These are phyloP conservation scores for Didymella keratinophila DNA, from an alignment of 2,329 filamentous ascomycete genomes.

Conservation along the genomic window DNA sequence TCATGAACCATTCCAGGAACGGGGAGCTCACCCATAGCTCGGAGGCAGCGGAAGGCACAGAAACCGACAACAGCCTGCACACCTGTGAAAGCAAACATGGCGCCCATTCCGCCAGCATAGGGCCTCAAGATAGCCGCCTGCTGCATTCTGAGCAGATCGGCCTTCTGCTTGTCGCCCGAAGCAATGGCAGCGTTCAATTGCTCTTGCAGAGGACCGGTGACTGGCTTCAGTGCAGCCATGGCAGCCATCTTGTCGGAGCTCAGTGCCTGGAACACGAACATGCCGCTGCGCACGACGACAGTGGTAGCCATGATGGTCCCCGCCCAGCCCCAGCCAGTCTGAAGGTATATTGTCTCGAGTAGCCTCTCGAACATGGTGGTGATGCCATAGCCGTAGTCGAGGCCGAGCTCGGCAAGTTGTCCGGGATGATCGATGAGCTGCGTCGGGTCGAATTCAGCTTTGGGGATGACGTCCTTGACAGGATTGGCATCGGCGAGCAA, in stretches of 20 bases:
- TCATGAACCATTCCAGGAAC: constrained; percentile 79
- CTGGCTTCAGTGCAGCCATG: constrained; percentile 67
- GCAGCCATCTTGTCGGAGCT: constrained; percentile 69
- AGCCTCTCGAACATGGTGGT: constrained; percentile 76
- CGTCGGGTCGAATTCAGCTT: constrained; percentile 51
- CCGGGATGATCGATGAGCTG: constrained; percentile 78
- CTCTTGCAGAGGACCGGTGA: constrained; percentile 64
- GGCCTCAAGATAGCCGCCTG: constrained; percentile 60
- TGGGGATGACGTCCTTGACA: constrained; percentile 24
- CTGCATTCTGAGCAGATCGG: constrained; percentile 53
- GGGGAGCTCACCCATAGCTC: constrained; percentile 77
- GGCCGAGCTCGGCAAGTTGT: constrained; percentile 80
- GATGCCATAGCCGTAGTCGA: constrained; percentile 87
- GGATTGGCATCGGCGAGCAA: constrained; percentile 27
- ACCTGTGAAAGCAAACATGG: constrained; percentile 63
- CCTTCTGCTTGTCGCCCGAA: constrained; percentile 55
- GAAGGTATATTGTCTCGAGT: constrained; percentile 85
- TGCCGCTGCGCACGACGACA: constrained; percentile 67
- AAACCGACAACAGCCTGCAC: constrained; percentile 75
- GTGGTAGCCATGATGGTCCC: constrained; percentile 73
- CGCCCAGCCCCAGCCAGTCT: constrained; percentile 81
- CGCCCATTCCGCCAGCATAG: constrained; percentile 27
- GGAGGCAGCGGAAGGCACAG: constrained; percentile 80
- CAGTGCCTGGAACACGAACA: constrained; percentile 69
- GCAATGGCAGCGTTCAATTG: constrained; percentile 59